Base-by-base conservation (phyloP, 305 asterid species). In the Fraxinus floribunda region DNA sequence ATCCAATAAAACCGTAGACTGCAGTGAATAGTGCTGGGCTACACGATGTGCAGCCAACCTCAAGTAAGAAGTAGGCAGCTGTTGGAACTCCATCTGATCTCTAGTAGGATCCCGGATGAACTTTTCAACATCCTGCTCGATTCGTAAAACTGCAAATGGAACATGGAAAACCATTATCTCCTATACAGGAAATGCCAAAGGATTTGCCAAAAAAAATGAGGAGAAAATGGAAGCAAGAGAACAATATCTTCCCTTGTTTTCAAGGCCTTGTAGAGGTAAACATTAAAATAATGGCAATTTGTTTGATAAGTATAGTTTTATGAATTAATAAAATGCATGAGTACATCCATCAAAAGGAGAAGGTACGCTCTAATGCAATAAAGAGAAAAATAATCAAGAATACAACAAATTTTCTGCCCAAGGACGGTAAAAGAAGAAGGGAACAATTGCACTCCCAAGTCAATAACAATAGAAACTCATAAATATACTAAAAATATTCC, bases 31-130 rank as follows among this genome's bases (percentile, higher is more conserved):
- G 87, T 97, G 99, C 76, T 97, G 98, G 26, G 99, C 98, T 62
- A 97, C 97, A 71, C 99, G 98, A 89, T 97, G 99, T 79, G 98
- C 99, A 80, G 99, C 99, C 92, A 97, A 88, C 4, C 99, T 95
- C 85, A 95, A 88, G 89, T 97, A 97, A 62, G 99, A 97, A 85
- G 98, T 97, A 66, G 99, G 99, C 81, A 97, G 90, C 88, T 93
- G 98, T 78, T 93, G 94, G 86, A 97, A 97, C 86, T 97, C 99
- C 98, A 97, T 91, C 82, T 93, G 97, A 62, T 93, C 97, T 87
- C 97, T 89, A 7, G 89, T 89, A 70, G 94, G 97, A 89, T 94
- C 98, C 55, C 90, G 89, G 20, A 94, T 88, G 86, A 95, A 95
- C 90, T 90, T 95, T 88, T 94, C 97, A 62, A 95, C 90, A 78